These are phyloP conservation scores for Schizophyllum commune DNA, from an alignment of 1,284 basidiomycete species.

Conservation along the genomic window DNA sequence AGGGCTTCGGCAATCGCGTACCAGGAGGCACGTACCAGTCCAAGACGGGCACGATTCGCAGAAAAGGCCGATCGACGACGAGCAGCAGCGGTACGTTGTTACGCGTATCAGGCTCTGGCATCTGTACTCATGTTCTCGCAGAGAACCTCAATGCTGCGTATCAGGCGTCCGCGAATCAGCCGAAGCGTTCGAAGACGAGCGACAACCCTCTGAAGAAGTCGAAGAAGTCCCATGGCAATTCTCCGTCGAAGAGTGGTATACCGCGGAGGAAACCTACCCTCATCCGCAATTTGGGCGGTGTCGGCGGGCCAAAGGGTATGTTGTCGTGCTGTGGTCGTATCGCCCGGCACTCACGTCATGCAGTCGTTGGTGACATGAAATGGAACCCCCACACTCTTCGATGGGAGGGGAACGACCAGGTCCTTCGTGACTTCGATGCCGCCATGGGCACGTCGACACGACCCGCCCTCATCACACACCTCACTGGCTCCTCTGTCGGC, in stretches of 20 bases:
- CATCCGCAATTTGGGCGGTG: conserved; percentile 78
- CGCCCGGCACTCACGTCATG: conserved; percentile 11
- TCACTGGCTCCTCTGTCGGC: conserved; percentile 73
- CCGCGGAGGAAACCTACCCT: conserved; percentile 70
- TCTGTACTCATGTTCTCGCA: conserved; percentile 9
- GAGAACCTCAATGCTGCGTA: not conserved
- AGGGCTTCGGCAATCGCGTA: conserved; percentile 53
- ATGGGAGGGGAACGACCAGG: conserved; percentile 96
- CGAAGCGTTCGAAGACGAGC: conserved; percentile 19
- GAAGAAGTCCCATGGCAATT: conserved; percentile 32
- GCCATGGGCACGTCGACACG: conserved; percentile 76
- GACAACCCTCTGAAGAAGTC: conserved; percentile 31
- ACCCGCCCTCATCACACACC: conserved; percentile 92
- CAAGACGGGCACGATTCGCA: conserved; percentile 50
- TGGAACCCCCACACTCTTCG: conserved; percentile 87
- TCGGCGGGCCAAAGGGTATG: conserved; percentile 70
- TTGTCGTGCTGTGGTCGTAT: conserved; percentile 9
- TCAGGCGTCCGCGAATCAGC: conserved; percentile 1
- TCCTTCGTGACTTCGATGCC: conserved; percentile 84
- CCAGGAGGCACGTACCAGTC: conserved; percentile 42
- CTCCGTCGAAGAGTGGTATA: conserved; percentile 10
- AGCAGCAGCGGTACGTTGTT: conserved; percentile 34
- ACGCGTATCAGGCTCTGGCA: not conserved
- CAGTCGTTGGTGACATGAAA: conserved; percentile 92
- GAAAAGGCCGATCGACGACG: conserved; percentile 33